Evolutionary conservation across 1,139 yeast species (phyloP), one percentile per base, ranked within the genome.

Genomic region (Sugiyamaella castrensis): DNA sequence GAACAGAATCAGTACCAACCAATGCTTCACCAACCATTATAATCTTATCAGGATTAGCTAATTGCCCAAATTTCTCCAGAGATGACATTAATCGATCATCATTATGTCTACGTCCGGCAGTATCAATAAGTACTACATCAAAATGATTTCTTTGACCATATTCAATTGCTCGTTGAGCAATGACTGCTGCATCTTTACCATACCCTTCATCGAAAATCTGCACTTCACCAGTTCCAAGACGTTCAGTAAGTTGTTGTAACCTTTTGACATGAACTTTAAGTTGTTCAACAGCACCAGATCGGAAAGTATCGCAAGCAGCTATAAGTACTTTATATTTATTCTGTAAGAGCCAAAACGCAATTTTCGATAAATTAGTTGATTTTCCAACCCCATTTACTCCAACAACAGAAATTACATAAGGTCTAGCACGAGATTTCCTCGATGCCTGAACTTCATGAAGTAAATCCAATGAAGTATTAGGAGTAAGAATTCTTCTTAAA

Each of bases 341-440:
- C 65, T 91, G 97, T 51, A 92, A 70, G 47, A 92, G 75, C 98
- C 98, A 92, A 65, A 87, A 94, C 1, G 96, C 98, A 50, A 92
- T 72, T 68, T 91, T 92, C 35, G 98, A 95, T 53, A 92, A 73
- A 62, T 89, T 94, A 2, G 98, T 94, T 0, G 97, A 91, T 67
- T 94, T 92, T 27, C 98, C 98, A 32, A 92, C 98, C 40, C 98
- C 98, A 65, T 92, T 92, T 26, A 92, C 98, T 31, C 98, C 98
- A 30, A 92, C 98, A 15, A 92, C 94, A 0, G 98, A 89, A 51
- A 92, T 88, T 12, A 92, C 97, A 59, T 88, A 92, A 1, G 98
- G 98, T 2, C 71, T 58, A 1, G 37, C 37, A 12, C 40, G 40
- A 9, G 46, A 43, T 37, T 41, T 37, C 32, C 77, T 69, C 2